phyloP scores from a whole-genome alignment of 1,284 basidiomycete species.

The Xerocomus amazonicus region DNA sequence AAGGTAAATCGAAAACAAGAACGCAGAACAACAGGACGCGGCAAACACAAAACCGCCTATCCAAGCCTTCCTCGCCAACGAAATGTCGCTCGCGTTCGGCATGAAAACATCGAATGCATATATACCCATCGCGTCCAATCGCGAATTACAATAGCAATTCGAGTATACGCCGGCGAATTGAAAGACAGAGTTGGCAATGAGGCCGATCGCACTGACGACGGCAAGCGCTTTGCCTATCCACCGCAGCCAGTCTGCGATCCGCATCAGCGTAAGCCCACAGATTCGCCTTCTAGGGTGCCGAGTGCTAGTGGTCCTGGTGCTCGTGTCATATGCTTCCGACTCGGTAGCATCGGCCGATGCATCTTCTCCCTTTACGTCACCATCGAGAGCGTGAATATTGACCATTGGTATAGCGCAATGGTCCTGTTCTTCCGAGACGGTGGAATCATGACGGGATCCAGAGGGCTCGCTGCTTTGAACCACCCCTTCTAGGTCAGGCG shows the following conservation, averaged over 20 bases:
- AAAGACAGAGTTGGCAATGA: conserved; percentile 21
- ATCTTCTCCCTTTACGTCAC: no score
- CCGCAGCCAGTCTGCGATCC: conserved; percentile 17
- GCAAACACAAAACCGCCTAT: conserved; percentile 16
- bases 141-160: conserved; percentile 28
- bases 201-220: conserved; percentile 20
- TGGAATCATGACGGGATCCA: no score
- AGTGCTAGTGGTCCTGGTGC: no score
- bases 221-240: conserved; percentile 26
- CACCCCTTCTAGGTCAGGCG: no score
- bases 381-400: no score
- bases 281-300: no score
- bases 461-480: no score
- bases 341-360: no score
- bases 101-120: conserved; percentile 15
- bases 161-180: conserved; percentile 20
- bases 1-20: conserved; percentile 22
- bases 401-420: no score
- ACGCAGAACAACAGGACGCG: conserved; percentile 9
- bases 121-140: conserved; percentile 1
- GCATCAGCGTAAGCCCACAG: background rate
- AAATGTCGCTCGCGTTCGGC: conserved; percentile 1
- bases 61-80: conserved; percentile 14
- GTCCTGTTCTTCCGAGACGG: no score
- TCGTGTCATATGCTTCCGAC: no score